Conservation (phyloP, 345 rosid genomes). For the Arabidopsis suecica region DNA sequence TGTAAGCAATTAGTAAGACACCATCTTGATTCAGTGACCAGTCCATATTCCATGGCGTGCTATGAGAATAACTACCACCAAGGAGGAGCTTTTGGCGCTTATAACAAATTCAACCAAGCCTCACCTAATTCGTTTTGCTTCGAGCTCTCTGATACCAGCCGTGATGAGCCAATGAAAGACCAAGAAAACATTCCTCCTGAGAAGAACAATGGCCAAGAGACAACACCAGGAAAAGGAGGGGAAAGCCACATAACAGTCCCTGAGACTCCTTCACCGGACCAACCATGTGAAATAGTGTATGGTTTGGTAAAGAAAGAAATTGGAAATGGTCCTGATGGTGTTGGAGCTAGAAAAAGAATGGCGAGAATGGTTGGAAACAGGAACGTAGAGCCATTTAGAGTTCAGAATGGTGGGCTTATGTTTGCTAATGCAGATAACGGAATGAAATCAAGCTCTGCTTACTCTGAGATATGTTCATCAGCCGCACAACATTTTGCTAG, state of each 20-base stretch:
- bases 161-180: slow-evolving; percentile 62
- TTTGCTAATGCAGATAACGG: slow-evolving; percentile 67
- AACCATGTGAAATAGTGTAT: slow-evolving; percentile 64
- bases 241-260: slow-evolving; percentile 90
- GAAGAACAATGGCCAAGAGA: slow-evolving; percentile 58
- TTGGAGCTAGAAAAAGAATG: slow-evolving; percentile 76
- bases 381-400: slow-evolving; percentile 59
- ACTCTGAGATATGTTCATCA: slow-evolving; percentile 79
- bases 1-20: slow-evolving; percentile 91
- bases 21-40: slow-evolving; percentile 95
- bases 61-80: slow-evolving; percentile 74
- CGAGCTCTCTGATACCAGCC: slow-evolving; percentile 67
- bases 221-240: slow-evolving; percentile 78
- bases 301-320: slow-evolving; percentile 72
- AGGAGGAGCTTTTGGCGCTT: slow-evolving; percentile 62
- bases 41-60: slow-evolving; percentile 92
- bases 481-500: slow-evolving; percentile 95
- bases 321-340: slow-evolving; percentile 65
- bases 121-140: slow-evolving; percentile 66
- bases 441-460: slow-evolving; percentile 69
- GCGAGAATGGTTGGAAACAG: slow-evolving; percentile 70
- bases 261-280: slow-evolving; percentile 99
- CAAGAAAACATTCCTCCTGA: slow-evolving; percentile 90
- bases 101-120: slow-evolving; percentile 54
- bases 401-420: slow-evolving; percentile 63